These are phyloP conservation scores for Candida xiaguanensis DNA, from an alignment of 805 yeast species.

Conservation along the genomic window DNA sequence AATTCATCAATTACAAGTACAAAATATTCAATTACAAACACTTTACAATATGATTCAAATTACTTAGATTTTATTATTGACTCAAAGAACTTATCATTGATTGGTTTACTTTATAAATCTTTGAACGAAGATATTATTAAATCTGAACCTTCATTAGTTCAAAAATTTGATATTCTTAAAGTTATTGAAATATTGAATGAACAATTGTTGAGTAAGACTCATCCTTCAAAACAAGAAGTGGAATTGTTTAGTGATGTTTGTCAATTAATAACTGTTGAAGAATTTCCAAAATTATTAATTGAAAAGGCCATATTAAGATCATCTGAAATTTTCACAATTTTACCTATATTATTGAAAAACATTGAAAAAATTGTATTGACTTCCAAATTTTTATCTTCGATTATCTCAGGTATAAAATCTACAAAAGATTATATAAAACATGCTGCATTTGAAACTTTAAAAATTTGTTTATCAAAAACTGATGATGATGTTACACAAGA, in stretches of 20 bases:
- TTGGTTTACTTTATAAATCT: constrained; percentile 24
- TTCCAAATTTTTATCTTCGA: constrained; percentile 27
- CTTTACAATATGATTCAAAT: constrained; percentile 1
- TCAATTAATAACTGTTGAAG: constrained; percentile 30
- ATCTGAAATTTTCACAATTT: constrained; percentile 56
- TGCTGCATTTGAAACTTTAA: constrained; percentile 39
- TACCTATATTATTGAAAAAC: constrained; percentile 45
- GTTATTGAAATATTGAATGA: constrained; percentile 20
- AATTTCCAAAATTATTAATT: constrained; percentile 40
- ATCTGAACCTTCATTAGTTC: constrained; percentile 19
- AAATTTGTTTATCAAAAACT: constrained; percentile 12
- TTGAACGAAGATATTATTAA: constrained; percentile 9
- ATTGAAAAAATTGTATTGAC: constrained; percentile 41
- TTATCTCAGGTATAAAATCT: constrained; percentile 50
- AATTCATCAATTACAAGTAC: constrained; percentile 28
- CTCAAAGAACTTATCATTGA: constrained; percentile 12
- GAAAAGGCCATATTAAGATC: constrained; percentile 77
- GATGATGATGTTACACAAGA: constrained; percentile 33
- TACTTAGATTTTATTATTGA: constrained; percentile 1
- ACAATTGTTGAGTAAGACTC: constrained; percentile 40
- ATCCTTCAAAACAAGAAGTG: constrained; percentile 34
- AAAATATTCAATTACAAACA: constrained; percentile 12
- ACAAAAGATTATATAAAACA: constrained; percentile 63
- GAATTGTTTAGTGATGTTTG: constrained; percentile 32
- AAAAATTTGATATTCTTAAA: constrained; percentile 15